phyloP scores from a whole-genome alignment of 129 eudicot genomes.

The Escallonia rubra region DNA sequence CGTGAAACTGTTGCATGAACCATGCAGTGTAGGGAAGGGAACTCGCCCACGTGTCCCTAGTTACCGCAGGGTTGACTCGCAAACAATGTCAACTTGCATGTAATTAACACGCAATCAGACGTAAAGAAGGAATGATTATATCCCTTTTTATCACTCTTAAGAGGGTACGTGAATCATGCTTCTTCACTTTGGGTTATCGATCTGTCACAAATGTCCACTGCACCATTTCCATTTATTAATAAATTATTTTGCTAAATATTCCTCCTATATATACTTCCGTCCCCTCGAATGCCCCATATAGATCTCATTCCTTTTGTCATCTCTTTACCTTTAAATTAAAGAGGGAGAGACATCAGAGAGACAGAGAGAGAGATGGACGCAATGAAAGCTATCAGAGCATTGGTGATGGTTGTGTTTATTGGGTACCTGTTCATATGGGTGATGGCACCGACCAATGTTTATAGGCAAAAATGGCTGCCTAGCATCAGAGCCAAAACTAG shows the following conservation, averaged over 20 bases:
- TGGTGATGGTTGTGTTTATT: conserved; percentile 27
- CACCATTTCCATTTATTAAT: background rate
- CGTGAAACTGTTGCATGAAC: conserved; percentile 8
- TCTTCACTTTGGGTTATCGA: background rate
- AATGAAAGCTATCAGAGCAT: conserved; percentile 10
- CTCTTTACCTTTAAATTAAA: background rate
- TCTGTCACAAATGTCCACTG: background rate
- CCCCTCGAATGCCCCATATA: conserved; percentile 4
- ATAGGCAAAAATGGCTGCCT: conserved; percentile 18
- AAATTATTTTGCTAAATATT: background rate
- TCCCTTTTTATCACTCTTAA: background rate
- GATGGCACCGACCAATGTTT: conserved; percentile 36
- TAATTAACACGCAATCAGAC: background rate
- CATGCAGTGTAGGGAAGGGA: conserved; percentile 11
- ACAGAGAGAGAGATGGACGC: background rate
- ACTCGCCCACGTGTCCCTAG: background rate
- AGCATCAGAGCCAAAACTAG: conserved; percentile 21
- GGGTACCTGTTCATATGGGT: conserved; percentile 51
- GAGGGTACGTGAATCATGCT: conserved; percentile 10
- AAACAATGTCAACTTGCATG: background rate
- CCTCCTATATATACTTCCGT: conserved; percentile 9
- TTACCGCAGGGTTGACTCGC: background rate
- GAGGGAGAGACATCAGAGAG: background rate
- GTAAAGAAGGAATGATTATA: background rate
- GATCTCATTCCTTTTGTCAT: background rate